Base-by-base conservation (phyloP, 2,329 filamentous ascomycete species). In the Fusarium sarcochroum region DNA sequence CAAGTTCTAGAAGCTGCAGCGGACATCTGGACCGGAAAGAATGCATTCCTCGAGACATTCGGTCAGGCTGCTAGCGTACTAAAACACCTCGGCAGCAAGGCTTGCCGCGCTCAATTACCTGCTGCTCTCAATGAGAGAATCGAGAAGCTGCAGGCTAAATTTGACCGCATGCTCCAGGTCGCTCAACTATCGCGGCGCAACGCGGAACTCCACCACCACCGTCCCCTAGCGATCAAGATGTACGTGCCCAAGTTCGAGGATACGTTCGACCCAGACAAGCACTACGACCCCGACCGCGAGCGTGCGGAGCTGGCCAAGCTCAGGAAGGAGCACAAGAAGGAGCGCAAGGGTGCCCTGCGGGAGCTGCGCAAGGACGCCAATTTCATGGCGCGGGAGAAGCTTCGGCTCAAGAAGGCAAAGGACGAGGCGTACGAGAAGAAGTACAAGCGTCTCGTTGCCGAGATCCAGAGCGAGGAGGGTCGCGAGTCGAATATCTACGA, bases 361-460 rank as follows among this genome's bases (percentile, higher is more conserved):
- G 96, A 99, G 82, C 84, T 99, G 73, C 89, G 96, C 77, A 98
- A 98, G 85, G 97, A 99, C 75, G 92, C 94, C 56, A 93, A 92
- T 79, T 98, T 99, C 77, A 89, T 98, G 83, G 93, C 94, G 34
- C 87, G 95, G 72, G 94, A 98, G 86, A 92, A 93, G 80, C 85
- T 99, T 75, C 88, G 89, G 74, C 86, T 97, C 84, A 98, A 98
- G 90, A 97, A 94, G 86, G 92, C 93, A 83, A 91, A 89, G 83
- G 96, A 98, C 84, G 89, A 88, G 59, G 94, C 93, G 70, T 98
- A 99, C 85, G 95, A 98, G 85, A 93, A 92, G 85, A 98, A 98
- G 87, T 97, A 95, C 84, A 93, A 91, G 85, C 89, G 91, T 70
- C 85, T 99, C 63, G 89, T 98, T 72, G 93, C 94, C 11, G 94